Evolutionary conservation across 306 rosid genomes (phyloP).

Genomic region (Sphenostylis stenocarpa): DNA sequence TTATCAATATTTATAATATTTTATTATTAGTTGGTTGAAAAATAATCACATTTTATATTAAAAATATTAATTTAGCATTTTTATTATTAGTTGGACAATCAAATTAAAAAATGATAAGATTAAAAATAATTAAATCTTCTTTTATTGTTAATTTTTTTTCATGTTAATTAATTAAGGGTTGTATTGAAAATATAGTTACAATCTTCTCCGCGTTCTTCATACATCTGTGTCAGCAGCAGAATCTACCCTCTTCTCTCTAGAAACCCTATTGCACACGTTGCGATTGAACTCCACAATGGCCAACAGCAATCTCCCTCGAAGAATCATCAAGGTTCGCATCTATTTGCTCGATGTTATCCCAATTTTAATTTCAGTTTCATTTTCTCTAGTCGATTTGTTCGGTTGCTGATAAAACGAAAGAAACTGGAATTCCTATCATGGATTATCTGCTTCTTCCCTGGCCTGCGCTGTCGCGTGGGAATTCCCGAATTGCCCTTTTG

Average conservation of each 20-base stretch:
- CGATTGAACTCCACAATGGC: conserved; percentile 73
- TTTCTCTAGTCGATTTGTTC: conserved; percentile 37
- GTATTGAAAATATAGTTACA: not conserved
- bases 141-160: too few species aligned
- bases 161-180: too few species aligned
- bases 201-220: not conserved
- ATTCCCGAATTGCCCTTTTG: not conserved
- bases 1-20: too few species aligned
- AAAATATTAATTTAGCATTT: too few species aligned
- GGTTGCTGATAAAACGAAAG: conserved; percentile 2
- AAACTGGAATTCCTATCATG: not conserved
- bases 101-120: too few species aligned
- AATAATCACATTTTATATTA: too few species aligned
- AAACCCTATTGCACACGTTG: conserved; percentile 62
- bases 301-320: conserved; percentile 89
- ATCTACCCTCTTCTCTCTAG: conserved; percentile 15
- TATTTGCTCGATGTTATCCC: conserved; percentile 40
- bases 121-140: too few species aligned
- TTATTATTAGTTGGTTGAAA: too few species aligned
- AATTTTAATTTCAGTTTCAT: conserved; percentile 37
- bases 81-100: too few species aligned
- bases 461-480: not conserved
- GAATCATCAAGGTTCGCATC: conserved; percentile 65
- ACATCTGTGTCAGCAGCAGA: not conserved
- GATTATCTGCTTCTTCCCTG: not conserved